phyloP scores from a whole-genome alignment of 2,329 filamentous ascomycete species.

The Neoarthrinium moseri region DNA sequence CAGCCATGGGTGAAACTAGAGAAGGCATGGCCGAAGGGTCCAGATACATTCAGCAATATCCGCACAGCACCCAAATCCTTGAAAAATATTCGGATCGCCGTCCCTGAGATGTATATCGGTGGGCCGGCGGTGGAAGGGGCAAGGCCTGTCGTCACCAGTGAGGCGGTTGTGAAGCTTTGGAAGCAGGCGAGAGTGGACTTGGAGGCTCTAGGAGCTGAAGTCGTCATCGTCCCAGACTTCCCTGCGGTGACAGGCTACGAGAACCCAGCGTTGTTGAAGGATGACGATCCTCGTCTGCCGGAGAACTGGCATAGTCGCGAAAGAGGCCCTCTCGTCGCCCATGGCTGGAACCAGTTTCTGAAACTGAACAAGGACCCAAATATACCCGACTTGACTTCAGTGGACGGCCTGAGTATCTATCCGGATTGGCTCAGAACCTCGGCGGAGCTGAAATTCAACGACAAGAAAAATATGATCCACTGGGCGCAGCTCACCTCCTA shows the following conservation, averaged over 20 bases:
- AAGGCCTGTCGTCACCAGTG: slow-evolving; percentile 14
- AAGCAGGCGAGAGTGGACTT: slow-evolving; percentile 31
- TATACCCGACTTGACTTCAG: slow-evolving; percentile 33
- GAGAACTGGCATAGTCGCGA: slow-evolving; percentile 45
- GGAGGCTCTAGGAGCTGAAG: slow-evolving; percentile 37
- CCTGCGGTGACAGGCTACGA: slow-evolving; percentile 45
- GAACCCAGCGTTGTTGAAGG: slow-evolving; percentile 38
- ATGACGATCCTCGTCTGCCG: slow-evolving; percentile 32
- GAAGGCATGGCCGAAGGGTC: slow-evolving; percentile 25
- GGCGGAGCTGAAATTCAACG: slow-evolving; percentile 16
- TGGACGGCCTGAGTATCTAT: slow-evolving; percentile 37
- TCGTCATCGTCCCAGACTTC: slow-evolving; percentile 41
- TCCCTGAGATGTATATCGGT: slow-evolving; percentile 51
- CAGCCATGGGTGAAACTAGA: slow-evolving; percentile 45
- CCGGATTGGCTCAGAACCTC: slow-evolving; percentile 23
- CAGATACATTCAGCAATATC: slow-evolving; percentile 32
- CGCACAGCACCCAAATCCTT: slow-evolving; percentile 30
- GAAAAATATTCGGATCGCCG: slow-evolving; percentile 42
- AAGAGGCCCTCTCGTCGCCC: slow-evolving; percentile 45
- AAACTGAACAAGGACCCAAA: slow-evolving; percentile 36
- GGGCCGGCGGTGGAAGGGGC: slow-evolving; percentile 22
- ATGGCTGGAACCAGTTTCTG: slow-evolving; percentile 53
- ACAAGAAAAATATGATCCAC: slow-evolving; percentile 16
- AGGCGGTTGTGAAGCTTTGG: slow-evolving; percentile 24
- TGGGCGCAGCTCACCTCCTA: slow-evolving; percentile 27